These are phyloP conservation scores for Edaphochlamys debaryana DNA, from an alignment of 139 green algal genomes.

Conservation along the genomic window DNA sequence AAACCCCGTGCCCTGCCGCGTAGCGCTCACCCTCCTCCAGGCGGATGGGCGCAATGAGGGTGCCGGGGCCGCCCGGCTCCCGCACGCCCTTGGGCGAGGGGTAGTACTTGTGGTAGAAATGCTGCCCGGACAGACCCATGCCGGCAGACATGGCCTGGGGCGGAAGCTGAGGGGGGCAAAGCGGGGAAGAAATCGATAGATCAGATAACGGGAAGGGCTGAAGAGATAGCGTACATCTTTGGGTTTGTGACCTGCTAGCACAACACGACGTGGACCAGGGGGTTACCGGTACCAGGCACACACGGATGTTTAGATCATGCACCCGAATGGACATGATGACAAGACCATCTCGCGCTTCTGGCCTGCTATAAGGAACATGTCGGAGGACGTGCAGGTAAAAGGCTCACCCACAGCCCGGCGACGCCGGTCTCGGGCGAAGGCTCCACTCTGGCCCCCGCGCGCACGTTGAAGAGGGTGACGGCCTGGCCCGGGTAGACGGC, in stretches of 20 bases:
- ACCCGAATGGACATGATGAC: too few relatives aligned
- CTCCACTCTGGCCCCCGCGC: constrained; percentile 41
- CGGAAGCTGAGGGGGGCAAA: background rate
- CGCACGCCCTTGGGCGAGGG: background rate
- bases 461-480: constrained; percentile 41
- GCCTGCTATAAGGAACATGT: too few relatives aligned
- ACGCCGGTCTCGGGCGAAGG: background rate
- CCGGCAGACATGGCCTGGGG: background rate
- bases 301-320: too few relatives aligned
- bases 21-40: constrained; percentile 35
- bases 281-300: too few relatives aligned
- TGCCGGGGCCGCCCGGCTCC: constrained; percentile 11
- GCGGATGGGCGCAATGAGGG: constrained; percentile 8
- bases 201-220: too few relatives aligned
- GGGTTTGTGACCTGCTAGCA: too few relatives aligned
- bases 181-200: too few relatives aligned
- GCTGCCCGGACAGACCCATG: background rate
- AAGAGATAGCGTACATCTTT: too few relatives aligned
- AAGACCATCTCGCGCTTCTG: too few relatives aligned
- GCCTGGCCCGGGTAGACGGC: constrained; percentile 25
- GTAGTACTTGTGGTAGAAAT: constrained; percentile 46
- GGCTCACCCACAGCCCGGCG: background rate
- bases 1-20: too few relatives aligned
- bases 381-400: too few relatives aligned
- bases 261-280: too few relatives aligned